Base-by-base conservation (phyloP, 768 basidiomycete species). In the Boletus coccyginus region DNA sequence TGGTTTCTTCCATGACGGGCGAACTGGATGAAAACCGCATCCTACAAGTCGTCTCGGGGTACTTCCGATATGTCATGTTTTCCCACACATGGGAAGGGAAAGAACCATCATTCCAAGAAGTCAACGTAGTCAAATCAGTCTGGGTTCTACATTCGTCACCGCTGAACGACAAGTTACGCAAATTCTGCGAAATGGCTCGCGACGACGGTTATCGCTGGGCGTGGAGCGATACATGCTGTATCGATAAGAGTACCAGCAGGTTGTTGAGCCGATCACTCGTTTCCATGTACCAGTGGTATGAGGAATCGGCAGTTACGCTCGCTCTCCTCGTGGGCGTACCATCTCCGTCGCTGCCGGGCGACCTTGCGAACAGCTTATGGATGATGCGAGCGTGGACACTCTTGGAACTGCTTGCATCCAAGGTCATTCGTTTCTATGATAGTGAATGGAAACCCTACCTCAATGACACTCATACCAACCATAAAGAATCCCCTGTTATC, bases 71-170 rank as follows among this genome's bases (percentile, higher is more conserved):
- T 24, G 47, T 56, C 42, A 60, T 50, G 53, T 55, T 61, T 51
- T 61, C 60, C 7, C 60, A 61, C 39, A 41, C 21, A 12, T 61
- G 57, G 57, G 50, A 61, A 44, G 60, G 56, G 51, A 53, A 60
- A 46, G 59, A 60, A 16, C 59, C 59, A 12, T 50, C 56, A 2
- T 60, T 58, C 39, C 56, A 60, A 32, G 59, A 58, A 31, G 56
- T 60, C 21, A 58, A 49, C 2, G 19, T 32, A 9, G 55, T 43
- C 14, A 53, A 60, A 46, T 60, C 59, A 7, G 52, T 60, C 19
- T 53, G 52, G 56, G 46, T 39, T 38, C 29, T 58, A 3, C 47
- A 44, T n/a, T 17, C 51, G 8, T 47, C 45, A 14, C 52, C 21
- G 10, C 38, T 41, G 39, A 58, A 53, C 5, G 43, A 53, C 43